Base-by-base conservation (phyloP, 2,329 filamentous ascomycete species). In the Penicillium janthinellum region DNA sequence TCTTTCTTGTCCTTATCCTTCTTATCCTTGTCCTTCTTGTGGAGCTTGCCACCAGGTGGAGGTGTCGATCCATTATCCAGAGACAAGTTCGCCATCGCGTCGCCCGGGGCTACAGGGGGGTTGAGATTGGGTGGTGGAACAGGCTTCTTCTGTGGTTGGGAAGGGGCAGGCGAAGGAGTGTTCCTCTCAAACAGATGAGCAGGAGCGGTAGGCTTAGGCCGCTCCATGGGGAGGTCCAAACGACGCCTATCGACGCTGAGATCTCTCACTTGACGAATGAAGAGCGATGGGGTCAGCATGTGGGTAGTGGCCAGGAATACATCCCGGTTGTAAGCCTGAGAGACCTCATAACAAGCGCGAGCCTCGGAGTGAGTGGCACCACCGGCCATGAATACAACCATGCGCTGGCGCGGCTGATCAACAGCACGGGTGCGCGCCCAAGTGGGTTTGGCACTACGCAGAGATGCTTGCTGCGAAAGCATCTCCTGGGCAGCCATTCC, bases 301-400 rank as follows among this genome's bases (percentile, higher is more conserved):
- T 99, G 95, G 25, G 90, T 93, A 0, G 91, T 95, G 17, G 89
- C 86, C 5, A 99, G 85, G 73, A 96, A 91, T n/a, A 98, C 81
- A 68, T 99, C 95, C 64, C 90, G 87, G 54, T 86, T 87, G 49
- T 87, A 87, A 52, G 87, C 81, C 54, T 88, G 84, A 2, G 91
- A 89, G 28, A 94, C 81, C 70, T 97, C 92, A 73, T 98, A 98
- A 78, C 95, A 99, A 12, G 88, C 85, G 31, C 95, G 87, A 35
- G 91, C 85, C 78, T 99, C 95, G 5, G 91, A 92, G 74, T 94
- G 96, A 0, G 95, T 98, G 20, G 95, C 95, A 47, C 95, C 95
- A 50, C 95, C 95, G 1, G 94, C 95, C 84, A 98, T 89, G 74
- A 96, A 98, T 15, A 98, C 88, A 60, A 99, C 90, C 56, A 98